A percentile compares a stretch with the other conserved stretches of the same genome.
Conservation (phyloP, 305 asterid genomes). For the Fraxinus paxiana region DNA sequence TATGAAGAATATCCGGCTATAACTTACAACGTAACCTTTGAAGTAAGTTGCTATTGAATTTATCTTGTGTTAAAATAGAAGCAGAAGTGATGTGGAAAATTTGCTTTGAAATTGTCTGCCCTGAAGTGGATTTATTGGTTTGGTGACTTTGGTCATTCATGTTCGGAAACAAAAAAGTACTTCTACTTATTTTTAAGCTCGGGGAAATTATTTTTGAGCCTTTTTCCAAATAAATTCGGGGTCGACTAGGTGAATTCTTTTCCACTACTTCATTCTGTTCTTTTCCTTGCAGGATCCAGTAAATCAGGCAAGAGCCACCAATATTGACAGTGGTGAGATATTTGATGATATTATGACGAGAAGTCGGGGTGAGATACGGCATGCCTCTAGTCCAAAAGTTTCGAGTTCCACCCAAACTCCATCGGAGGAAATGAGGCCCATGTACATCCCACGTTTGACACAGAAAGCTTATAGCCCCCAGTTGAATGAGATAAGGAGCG, state of each 20-base stretch:
- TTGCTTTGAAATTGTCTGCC: background rate
- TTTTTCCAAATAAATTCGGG: background rate
- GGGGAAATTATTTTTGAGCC: background rate
- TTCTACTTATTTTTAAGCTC: background rate
- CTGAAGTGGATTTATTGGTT: background rate
- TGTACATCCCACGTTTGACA: conserved; percentile 34
- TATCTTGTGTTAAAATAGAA: background rate
- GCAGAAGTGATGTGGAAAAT: background rate
- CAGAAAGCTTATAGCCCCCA: conserved; percentile 40
- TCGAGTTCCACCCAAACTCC: conserved; percentile 36
- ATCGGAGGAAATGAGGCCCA: conserved; percentile 21
- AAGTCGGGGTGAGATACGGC: conserved; percentile 53
- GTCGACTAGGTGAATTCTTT: background rate
- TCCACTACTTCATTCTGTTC: background rate
- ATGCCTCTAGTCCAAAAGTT: conserved; percentile 35
- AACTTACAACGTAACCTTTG: conserved; percentile 51
- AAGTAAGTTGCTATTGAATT: conserved; percentile 39
- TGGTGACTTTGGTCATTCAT: background rate
- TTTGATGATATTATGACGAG: conserved; percentile 45
- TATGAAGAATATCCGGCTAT: conserved; percentile 89
- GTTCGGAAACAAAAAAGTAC: background rate
- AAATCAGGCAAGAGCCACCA: conserved; percentile 21
- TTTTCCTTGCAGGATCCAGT: conserved; percentile 31
- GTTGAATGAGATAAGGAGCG: conserved; percentile 27
- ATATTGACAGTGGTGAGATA: conserved; percentile 31